A percentile compares a stretch with the other conserved stretches of the same genome.
phyloP scores from a whole-genome alignment of 2,329 filamentous ascomycete genomes.

The Fusarium penzigii region DNA sequence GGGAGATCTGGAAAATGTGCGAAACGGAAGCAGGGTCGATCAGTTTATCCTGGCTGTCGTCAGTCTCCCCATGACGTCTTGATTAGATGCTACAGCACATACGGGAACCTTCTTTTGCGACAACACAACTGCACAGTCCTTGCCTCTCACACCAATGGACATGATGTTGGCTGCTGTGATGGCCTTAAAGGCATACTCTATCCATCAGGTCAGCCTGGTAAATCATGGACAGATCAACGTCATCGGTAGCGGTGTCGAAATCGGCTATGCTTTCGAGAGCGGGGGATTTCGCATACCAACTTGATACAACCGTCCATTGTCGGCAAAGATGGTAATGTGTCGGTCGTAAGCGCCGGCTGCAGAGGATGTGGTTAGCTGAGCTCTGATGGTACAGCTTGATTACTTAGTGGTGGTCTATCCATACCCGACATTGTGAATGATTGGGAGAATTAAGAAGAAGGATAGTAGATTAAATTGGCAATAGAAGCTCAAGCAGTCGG shows the following conservation, averaged over 20 bases:
- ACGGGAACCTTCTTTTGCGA: conserved; percentile 99
- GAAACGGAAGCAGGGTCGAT: conserved; percentile 97
- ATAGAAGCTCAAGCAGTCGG: conserved; percentile 16
- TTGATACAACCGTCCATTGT: conserved; percentile 98
- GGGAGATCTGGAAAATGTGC: conserved; percentile 95
- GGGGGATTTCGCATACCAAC: conserved; percentile 69
- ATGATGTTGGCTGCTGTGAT: conserved; percentile 99
- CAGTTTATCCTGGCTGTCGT: conserved; percentile 78
- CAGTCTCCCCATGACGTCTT: conserved; percentile 13
- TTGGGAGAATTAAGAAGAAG: conserved; percentile 16
- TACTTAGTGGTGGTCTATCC: conserved; percentile 26
- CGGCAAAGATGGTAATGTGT: conserved; percentile 99
- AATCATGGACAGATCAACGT: conserved; percentile 15
- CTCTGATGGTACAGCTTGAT: conserved; percentile 6
- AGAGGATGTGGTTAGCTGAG: conserved; percentile 31
- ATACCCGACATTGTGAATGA: conserved; percentile 54
- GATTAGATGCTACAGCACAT: conserved; percentile 43
- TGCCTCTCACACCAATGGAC: conserved; percentile 92
- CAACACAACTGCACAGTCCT: conserved; percentile 94
- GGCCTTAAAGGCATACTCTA: conserved; percentile 99
- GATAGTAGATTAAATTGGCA: conserved; percentile 5
- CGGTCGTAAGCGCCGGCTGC: conserved; percentile 82
- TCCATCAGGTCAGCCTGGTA: conserved; percentile 25
- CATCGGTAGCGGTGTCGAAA: conserved; percentile 12
- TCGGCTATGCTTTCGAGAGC: conserved; percentile 3